Evolutionary conservation across 495 filamentous ascomycete species (phyloP), one percentile per base, ranked within the genome.

Genomic region (Podospora pseudopauciseta): DNA sequence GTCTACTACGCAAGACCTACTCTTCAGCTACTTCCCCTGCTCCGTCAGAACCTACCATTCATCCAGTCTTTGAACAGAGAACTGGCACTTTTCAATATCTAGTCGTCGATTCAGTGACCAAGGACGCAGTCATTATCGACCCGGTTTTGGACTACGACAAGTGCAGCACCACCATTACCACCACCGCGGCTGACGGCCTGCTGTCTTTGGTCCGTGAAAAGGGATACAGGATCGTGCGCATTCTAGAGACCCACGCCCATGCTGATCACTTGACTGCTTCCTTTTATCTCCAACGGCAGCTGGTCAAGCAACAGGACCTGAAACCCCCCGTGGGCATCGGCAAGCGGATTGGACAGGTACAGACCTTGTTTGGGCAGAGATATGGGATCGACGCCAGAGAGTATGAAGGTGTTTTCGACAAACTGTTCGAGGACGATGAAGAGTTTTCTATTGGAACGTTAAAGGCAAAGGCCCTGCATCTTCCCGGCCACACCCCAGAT

Each of bases 201-300:
- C 76, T 89, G 0, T 39, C 70, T 0, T 27, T 85, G 3, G 68
- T 83, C 54, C 59, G 71, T 16, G 55, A 76, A 27, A 70, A 84
- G 0, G 76, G 77, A 4, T 88, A 87, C 74, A 78, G 30, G 6
- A 74, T 88, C 39, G 73, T 71, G 5, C 71, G 67, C 26, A 84
- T 89, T 30, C 79, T 89, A n/a, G 87, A 89, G 68, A 88, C 87
- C 0, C 87, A 89, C 70, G 83, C 80, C 6, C 87, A 89, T 69
- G 87, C 87, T 20, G 87, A 88, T 73, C 87, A 89, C 71, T 69
- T 88, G 11, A 87, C 85, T 1, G 82, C 87, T 0, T 73, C 86
- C 0, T 75, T 75, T 6, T 89, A 88, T 70, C 76, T 89, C 0
- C 85, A 86, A 68, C 63, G 67, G 0, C 72, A 70, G 5, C 77